Percentiles rank a stretch among this genome's conserved stretches.
Conservation (phyloP, 345 rosid genomes). For the Eucalyptus caleyi region DNA sequence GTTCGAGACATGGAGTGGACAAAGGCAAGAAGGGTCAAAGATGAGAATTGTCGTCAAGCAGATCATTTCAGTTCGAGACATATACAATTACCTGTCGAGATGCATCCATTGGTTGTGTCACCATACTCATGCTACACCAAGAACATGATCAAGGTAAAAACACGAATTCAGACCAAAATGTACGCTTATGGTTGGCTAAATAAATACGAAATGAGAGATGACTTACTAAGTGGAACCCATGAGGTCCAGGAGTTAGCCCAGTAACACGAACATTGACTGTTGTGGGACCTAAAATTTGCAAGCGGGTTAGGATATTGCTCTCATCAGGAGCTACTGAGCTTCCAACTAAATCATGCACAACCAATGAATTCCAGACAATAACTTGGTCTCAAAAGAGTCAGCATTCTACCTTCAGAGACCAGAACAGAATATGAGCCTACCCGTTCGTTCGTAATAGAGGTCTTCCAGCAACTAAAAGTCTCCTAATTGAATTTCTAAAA, state of each 20-base stretch:
- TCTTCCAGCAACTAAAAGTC: background rate
- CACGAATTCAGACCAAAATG: background rate
- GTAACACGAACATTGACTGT: conserved; percentile 75
- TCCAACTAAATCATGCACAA: background rate
- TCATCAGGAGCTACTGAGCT: background rate
- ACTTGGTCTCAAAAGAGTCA: background rate
- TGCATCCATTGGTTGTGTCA: conserved; percentile 97
- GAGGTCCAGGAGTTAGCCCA: conserved; percentile 85
- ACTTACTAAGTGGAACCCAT: conserved; percentile 83
- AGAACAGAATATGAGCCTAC: background rate
- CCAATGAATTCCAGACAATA: background rate
- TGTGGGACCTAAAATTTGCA: conserved; percentile 60
- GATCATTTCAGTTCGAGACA: background rate
- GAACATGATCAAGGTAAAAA: background rate
- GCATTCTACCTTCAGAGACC: background rate
- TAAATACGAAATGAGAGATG: background rate
- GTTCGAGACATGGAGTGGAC: background rate
- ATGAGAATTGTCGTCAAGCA: background rate
- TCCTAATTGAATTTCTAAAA: background rate
- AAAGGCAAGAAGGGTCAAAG: background rate
- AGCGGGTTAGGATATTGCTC: background rate
- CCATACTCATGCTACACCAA: conserved; percentile 85
- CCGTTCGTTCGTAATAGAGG: background rate
- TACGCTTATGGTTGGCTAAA: background rate
- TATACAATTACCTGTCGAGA: conserved; percentile 63